phyloP scores from a whole-genome alignment of 352 stramenopile species.

The Phytophthora chlamydospora region DNA sequence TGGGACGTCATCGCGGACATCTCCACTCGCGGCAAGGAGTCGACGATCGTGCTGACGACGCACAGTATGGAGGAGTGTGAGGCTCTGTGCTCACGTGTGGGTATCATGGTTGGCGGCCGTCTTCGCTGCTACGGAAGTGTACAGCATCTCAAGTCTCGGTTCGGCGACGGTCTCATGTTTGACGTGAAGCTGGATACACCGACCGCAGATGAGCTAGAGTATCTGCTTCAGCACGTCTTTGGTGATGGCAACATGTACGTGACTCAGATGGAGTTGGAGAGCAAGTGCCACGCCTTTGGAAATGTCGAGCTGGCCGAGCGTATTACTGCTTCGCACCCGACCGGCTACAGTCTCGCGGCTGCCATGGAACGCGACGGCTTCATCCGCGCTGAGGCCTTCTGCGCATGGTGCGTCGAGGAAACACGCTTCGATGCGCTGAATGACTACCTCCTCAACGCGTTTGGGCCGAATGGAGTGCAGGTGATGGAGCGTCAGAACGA shows the following conservation, averaged over 20 bases:
- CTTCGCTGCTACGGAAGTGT: constrained; percentile 70
- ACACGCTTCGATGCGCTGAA: constrained; percentile 43
- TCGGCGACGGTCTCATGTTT: constrained; percentile 92
- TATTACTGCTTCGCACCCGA: constrained; percentile 50
- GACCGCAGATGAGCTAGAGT: constrained; percentile 33
- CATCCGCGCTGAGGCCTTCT: constrained; percentile 45
- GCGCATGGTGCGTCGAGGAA: constrained; percentile 66
- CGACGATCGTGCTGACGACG: constrained; percentile 85
- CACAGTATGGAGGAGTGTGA: constrained; percentile 86
- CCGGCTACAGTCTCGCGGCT: constrained; percentile 60
- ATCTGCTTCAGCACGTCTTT: constrained; percentile 25
- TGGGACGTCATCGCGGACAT: constrained; percentile 76
- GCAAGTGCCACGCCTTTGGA: constrained; percentile 52
- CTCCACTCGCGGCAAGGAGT: constrained; percentile 55
- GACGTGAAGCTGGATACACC: constrained; percentile 56
- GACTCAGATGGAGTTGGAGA: constrained; percentile 25
- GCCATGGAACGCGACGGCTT: constrained; percentile 47
- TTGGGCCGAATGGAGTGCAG: constrained; percentile 20
- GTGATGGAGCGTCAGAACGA: constrained; percentile 65
- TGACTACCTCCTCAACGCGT: constrained; percentile 33
- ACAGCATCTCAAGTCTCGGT: constrained; percentile 95
- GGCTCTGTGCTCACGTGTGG: constrained; percentile 80
- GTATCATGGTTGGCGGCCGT: constrained; percentile 87
- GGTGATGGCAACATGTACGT: constrained; percentile 30
- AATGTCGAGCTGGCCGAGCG: constrained; percentile 38